Base-by-base conservation (phyloP, 140 eudicot genomes). In the Stevia rebaudiana region DNA sequence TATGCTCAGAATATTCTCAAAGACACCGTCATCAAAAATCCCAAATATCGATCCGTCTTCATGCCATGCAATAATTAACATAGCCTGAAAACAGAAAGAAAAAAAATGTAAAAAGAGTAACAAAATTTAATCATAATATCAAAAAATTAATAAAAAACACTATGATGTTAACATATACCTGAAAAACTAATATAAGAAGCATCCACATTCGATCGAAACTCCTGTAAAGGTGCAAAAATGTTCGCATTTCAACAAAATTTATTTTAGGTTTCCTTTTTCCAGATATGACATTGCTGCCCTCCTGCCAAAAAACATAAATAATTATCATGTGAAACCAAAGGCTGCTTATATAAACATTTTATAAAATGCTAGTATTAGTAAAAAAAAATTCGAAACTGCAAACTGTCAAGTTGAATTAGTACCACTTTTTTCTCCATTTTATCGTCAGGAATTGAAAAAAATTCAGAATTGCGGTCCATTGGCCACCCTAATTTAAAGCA, bases 201-300 rank as follows among this genome's bases (percentile, higher is more conserved):
- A 83, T 80, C 99, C 99, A 94, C 94, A 94, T 81, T 54, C 99
- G 84, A 69, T 94, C 97, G 37, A 94, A 94, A 78, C 97, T 94
- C 69, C 97, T 78, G 67, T 79, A 94, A 22, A 94, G 80, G 78
- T 94, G 97, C 90, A 71, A 83, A 83, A 85, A 88, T 50, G 97
- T 94, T 12, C 99, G 90, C 71, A 88, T 74, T 86, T 94, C 99
- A 69, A 86, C 99, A 72, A 90, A 90, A 76, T 90, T 90, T 35
- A 87, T 84, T 74, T 90, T 90, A 17, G 90, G 95, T 56, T 83
- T 86, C 65, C 81, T 81, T 68, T 80, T 86, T 55, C 94, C 85
- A 22, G 81, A 36, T 44, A 24, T 46, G 47, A 79, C 83, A 51
- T 79, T 76, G 73, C 71, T 72, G 11, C 36, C 61, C 54, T 73